Evolutionary conservation across 257 asterid species (phyloP).

Genomic region (Scutellaria barbata): DNA sequence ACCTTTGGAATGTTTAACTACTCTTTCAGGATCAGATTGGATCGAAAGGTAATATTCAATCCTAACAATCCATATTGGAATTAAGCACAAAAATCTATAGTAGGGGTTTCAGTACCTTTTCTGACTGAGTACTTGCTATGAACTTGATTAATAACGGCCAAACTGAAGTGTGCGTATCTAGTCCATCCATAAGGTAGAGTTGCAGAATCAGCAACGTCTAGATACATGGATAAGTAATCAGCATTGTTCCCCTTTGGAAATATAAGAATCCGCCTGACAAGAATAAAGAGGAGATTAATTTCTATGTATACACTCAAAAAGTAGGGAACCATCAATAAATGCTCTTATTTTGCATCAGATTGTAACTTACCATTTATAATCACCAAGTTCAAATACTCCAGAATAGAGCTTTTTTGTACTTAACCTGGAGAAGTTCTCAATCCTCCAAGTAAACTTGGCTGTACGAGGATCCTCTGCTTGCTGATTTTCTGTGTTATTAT

Average conservation of each 20-base stretch:
- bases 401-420: slow-evolving; percentile 56
- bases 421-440: slow-evolving; percentile 52
- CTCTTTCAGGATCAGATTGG: slow-evolving; percentile 20
- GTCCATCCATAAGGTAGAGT: slow-evolving; percentile 57
- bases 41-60: background rate
- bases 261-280: slow-evolving; percentile 60
- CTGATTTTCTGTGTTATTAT: slow-evolving; percentile 38
- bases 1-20: background rate
- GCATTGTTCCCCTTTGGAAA: slow-evolving; percentile 55
- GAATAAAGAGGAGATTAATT: slow-evolving; percentile 23
- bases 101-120: slow-evolving; percentile 44
- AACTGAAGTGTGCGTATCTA: slow-evolving; percentile 54
- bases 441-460: slow-evolving; percentile 56
- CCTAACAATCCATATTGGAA: no score
- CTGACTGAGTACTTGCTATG: slow-evolving; percentile 48
- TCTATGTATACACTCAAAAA: slow-evolving; percentile 1
- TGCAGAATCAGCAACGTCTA: slow-evolving; percentile 56
- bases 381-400: slow-evolving; percentile 49
- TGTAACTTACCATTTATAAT: slow-evolving; percentile 52
- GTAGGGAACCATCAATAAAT: slow-evolving; percentile 25
- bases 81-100: slow-evolving; percentile 13
- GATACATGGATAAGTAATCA: slow-evolving; percentile 53
- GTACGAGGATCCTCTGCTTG: slow-evolving; percentile 43
- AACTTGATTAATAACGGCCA: slow-evolving; percentile 56
- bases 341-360: slow-evolving; percentile 12